Evolutionary conservation across 345 rosid species (phyloP).

Genomic region (Melaleuca alternifolia): DNA sequence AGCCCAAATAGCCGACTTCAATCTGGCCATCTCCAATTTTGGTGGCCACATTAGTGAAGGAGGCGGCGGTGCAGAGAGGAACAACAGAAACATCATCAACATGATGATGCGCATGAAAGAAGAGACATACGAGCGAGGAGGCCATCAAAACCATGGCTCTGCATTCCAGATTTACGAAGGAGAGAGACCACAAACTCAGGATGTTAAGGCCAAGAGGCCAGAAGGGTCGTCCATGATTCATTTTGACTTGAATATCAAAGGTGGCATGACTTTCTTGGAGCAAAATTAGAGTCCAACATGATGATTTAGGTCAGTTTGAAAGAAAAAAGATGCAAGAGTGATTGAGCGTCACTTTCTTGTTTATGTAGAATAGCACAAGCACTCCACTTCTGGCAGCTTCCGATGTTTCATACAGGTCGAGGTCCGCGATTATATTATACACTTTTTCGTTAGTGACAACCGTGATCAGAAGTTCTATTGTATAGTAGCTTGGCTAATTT

Average conservation of each 20-base stretch:
- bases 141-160: not conserved
- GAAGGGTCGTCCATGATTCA: not conserved
- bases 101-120: not conserved
- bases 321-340: not conserved
- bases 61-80: conserved; percentile 9
- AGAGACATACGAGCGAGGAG: not conserved
- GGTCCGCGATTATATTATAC: not conserved
- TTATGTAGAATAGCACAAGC: not conserved
- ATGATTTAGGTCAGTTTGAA: not conserved
- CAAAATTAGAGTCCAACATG: not conserved
- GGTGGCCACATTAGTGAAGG: conserved; percentile 8
- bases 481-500: not conserved
- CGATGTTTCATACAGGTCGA: not conserved
- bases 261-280: conserved; percentile 28
- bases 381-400: not conserved
- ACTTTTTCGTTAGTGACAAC: not conserved
- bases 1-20: conserved; percentile 28
- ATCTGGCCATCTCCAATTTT: conserved; percentile 31
- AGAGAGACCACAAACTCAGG: not conserved
- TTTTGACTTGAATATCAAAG: conserved; percentile 51
- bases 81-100: not conserved
- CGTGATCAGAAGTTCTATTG: not conserved
- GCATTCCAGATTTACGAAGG: conserved; percentile 8
- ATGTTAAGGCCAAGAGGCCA: not conserved
- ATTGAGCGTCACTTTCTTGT: not conserved